Conservation (phyloP, 1,284 basidiomycete species). For the Grifola frondosa region DNA sequence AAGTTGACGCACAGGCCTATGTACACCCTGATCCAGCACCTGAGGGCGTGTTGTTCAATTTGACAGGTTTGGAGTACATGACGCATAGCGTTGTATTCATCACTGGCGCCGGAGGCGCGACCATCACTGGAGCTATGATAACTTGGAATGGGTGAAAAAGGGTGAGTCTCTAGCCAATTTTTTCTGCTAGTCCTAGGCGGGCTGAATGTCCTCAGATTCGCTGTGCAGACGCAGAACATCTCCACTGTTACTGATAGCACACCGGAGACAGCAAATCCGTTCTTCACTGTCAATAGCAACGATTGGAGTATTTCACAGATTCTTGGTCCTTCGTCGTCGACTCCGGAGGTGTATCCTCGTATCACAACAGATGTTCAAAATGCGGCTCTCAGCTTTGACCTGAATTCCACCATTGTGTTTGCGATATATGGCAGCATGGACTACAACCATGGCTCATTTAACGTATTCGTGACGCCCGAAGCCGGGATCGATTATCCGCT, state of each 20-base stretch:
- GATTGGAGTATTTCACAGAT: too few species aligned
- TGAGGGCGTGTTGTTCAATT: background rate
- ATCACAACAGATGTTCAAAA: background rate
- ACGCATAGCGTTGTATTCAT: constrained; percentile 1
- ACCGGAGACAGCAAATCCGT: background rate
- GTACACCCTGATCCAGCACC: background rate
- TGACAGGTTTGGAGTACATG: background rate
- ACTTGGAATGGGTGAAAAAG: too few species aligned
- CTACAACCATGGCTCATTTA: constrained; percentile 2
- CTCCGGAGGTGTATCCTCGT: background rate
- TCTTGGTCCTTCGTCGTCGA: background rate
- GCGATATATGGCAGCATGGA: constrained; percentile 4
- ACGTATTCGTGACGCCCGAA: background rate
- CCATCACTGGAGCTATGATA: constrained; percentile 3
- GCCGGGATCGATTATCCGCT: constrained; percentile 1
- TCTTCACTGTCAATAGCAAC: background rate
- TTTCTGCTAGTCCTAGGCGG: background rate
- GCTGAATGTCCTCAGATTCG: background rate
- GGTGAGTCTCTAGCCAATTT: background rate
- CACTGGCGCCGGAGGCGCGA: constrained; percentile 2
- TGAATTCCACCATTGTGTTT: constrained; percentile 1
- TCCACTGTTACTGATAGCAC: background rate
- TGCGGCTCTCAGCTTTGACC: background rate
- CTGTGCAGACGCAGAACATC: background rate
- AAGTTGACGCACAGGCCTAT: background rate